Base-by-base conservation (phyloP, 2,329 filamentous ascomycete species). In the Fusarium bulbicola region DNA sequence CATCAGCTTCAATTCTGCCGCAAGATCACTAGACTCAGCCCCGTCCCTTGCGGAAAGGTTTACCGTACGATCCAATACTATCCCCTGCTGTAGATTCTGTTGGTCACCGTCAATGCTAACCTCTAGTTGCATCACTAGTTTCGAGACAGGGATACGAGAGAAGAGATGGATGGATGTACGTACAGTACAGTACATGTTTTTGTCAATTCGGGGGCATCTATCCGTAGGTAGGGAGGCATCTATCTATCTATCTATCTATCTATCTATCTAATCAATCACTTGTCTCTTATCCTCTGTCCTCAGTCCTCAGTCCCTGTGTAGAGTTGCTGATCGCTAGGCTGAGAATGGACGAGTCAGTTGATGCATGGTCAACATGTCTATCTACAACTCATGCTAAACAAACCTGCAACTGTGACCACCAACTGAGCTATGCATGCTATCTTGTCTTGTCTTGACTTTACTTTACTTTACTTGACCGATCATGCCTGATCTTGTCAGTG, bases 231-330 rank as follows among this genome's bases (percentile, higher is more conserved):
- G 34, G 34, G 9, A 36, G 32, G 32, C 32, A 15, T 34, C 32
- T 15, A 34, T 34, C 32, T 30, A 30, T 30, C 28, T 32, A 32
- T 32, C n/a, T n/a, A n/a, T n/a, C n/a, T n/a, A n/a, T n/a, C 32
- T 36, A 32, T 24, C 28, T 32, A 68, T 72, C 70, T 65, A 72
- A 72, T 72, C 59, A 61, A 72, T 69, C 70, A 59, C 52, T 37
- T 59, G 46, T 43, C 21, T 26, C 26, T 28, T 34, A 52, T 36
- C 28, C 21, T 39, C 13, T 16, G n/a, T 36, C 34, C 15, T 36
- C 34, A 28, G 16, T 46, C 18, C 13, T 36, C 34, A 28, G 16
- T 46, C 18, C 13, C 14, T 26, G 16, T 60, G 45, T 21, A 28
- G 32, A 24, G 34, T 53, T 28, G 24, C 37, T 49, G 18, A 45